Evolutionary conservation across 768 basidiomycete genomes (phyloP), one percentile per base, ranked within the genome.

Genomic region (Astraeus odoratus): DNA sequence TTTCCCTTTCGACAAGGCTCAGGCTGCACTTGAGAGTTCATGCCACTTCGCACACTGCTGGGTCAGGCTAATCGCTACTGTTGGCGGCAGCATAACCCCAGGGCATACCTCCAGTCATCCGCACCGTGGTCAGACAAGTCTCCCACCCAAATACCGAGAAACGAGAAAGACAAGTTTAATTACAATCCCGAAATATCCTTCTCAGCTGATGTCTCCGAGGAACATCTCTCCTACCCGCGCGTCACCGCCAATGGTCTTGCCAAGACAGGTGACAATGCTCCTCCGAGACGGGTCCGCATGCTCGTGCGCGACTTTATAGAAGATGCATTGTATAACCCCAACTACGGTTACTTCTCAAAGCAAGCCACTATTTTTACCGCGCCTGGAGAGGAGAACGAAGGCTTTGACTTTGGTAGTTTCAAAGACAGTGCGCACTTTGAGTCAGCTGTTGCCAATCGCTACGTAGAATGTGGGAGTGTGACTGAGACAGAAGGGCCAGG

Each of bases 271-370:
- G 64, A 66, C 42, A 66, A 61, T 7, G 61, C 65, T 27, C 91
- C 89, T 6, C 94, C 93, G 3, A 77, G 68, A 36, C 72, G 79
- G 43, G 93, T 94, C 45, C 90, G 87, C 65, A 94, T 97, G 90
- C 81, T 98, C 27, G 82, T 84, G 37, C 81, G 96, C 52, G 95
- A 99, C 68, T 99, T 86, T 61, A 92, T 99, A 49, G 92, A 98
- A 58, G 96, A 99, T 61, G 83, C 88, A 7, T 67, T 99, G 29
- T 99, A 99, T 70, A 98, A 99, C 63, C 94, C 92, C 3, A 69
- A 94, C 64, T 98, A 99, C 60, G 96, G 96, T 29, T 99, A 99
- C 67, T 98, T 99, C 63, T 81, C 91, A 24, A 86, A 86, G 56
- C 86, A 92, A 57, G 95, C 88, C 1, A 85, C 81, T 36, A 98